Evolutionary conservation across 345 rosid genomes (phyloP), one percentile per base, ranked within the genome.

Genomic region (Sisymbrium altissimum): DNA sequence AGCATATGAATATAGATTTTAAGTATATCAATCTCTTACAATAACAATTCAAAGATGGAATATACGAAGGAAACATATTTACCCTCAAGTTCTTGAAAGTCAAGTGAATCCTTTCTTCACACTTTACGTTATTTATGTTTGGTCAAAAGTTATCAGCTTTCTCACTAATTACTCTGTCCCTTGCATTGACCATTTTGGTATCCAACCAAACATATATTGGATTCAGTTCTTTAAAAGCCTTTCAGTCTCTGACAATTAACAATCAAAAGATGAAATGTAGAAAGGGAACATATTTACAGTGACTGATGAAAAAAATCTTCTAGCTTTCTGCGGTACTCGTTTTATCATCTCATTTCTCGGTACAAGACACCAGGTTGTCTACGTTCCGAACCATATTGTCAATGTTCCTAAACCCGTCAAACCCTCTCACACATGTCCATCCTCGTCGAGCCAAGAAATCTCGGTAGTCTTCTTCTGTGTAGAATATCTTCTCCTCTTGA

Each of bases 391-490:
- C 97, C 91, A 93, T 85, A 56, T 75, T 83, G 25, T 91, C 90
- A 13, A 89, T 59, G 75, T 82, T 88, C 79, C 90, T 72, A 74
- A 86, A 92, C 7, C 88, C 91, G 21, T 90, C 90, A 59, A 76
- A 67, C 68, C 90, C 99, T 78, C 94, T 83, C 32, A 92, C 77
- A 62, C 84, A 84, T 15, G 84, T 85, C 91, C 93, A 95, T 17
- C 94, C 96, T 32, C 87, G 74, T 7, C 87, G 83, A n/a, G 27
- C 81, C 36, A 90, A 83, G 80, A 90, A 90, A 4, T 90, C 87
- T n/a, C 87, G 82, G 81, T 87, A 92, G 75, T 92, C 97, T 9
- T 90, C 96, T 81, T 91, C 96, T 0, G 86, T 88, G 78, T 92
- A 95, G 75, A 95, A 90, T 3, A 84, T 86, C 50, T 76, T 76